Evolutionary conservation across 2,329 filamentous ascomycete genomes (phyloP).

Genomic region (Tolypocladium ovalisporum): DNA sequence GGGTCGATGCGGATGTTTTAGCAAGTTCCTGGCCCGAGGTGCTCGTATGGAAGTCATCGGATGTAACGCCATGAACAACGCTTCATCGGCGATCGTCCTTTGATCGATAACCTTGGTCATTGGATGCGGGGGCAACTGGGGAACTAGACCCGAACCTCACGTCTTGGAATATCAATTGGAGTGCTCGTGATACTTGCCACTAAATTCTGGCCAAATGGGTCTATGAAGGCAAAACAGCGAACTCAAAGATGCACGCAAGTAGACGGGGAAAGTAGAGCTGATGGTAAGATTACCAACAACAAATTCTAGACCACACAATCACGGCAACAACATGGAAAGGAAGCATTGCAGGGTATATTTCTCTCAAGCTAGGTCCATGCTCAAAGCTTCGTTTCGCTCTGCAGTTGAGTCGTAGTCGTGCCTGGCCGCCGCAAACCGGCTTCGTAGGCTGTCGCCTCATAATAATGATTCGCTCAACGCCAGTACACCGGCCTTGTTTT

Average conservation of each 20-base stretch:
- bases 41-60: neutral
- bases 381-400: too few species aligned
- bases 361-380: neutral
- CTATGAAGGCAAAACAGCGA: too few species aligned
- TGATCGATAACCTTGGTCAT: too few species aligned
- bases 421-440: neutral
- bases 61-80: neutral
- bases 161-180: too few species aligned
- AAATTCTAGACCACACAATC: too few species aligned
- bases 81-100: neutral
- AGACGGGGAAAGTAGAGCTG: too few species aligned
- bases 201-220: too few species aligned
- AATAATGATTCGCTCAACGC: neutral
- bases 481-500: neutral
- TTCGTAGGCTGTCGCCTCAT: neutral
- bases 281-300: too few species aligned
- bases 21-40: neutral
- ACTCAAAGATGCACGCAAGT: too few species aligned
- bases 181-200: too few species aligned
- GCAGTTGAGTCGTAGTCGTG: neutral
- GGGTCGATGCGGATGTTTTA: neutral
- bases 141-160: neutral
- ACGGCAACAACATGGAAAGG: too few species aligned
- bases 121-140: neutral
- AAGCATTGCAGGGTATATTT: neutral